Percentiles rank a stretch among this genome's conserved stretches.
These are phyloP conservation scores for Ceratobasidium sp. DNA, from an alignment of 1,284 basidiomycete genomes.

Conservation along the genomic window DNA sequence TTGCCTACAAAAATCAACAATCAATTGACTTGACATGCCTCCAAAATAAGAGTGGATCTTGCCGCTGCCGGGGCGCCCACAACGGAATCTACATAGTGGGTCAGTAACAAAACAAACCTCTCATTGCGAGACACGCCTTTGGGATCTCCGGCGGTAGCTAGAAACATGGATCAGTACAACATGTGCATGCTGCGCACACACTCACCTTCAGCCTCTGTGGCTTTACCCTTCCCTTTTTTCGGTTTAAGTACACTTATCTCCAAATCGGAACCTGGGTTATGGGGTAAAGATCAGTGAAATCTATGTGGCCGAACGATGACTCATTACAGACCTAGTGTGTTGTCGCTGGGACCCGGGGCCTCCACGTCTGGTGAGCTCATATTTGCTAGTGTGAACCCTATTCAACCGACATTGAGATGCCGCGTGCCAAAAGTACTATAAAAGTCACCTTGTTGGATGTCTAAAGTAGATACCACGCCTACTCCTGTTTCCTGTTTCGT, in stretches of 20 bases:
- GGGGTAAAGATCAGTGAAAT: not conserved
- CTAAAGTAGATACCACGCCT: not conserved
- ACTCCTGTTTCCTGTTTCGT: not conserved
- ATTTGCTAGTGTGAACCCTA: not conserved
- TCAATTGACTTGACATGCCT: not conserved
- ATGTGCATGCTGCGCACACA: not conserved
- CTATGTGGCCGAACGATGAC: not conserved
- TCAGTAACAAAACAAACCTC: constrained; percentile 18
- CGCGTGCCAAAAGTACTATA: not conserved
- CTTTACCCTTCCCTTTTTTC: constrained; percentile 30
- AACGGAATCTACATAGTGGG: constrained; percentile 3
- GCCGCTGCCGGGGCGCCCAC: constrained; percentile 14
- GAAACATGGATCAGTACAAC: not conserved
- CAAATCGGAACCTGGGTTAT: not conserved
- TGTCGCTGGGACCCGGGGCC: not conserved
- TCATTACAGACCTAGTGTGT: constrained; percentile 32
- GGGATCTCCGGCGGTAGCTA: not conserved
- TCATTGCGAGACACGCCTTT: constrained; percentile 18
- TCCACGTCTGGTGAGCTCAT: not conserved
- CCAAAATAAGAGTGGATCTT: constrained; percentile 10
- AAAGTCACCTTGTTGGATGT: constrained; percentile 17
- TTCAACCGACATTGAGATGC: not conserved
- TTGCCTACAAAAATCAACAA: constrained; percentile 16
- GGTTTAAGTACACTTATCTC: not conserved
- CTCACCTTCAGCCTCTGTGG: constrained; percentile 31